These are phyloP conservation scores for Podospora didyma DNA, from an alignment of 495 filamentous ascomycete species.

Conservation along the genomic window DNA sequence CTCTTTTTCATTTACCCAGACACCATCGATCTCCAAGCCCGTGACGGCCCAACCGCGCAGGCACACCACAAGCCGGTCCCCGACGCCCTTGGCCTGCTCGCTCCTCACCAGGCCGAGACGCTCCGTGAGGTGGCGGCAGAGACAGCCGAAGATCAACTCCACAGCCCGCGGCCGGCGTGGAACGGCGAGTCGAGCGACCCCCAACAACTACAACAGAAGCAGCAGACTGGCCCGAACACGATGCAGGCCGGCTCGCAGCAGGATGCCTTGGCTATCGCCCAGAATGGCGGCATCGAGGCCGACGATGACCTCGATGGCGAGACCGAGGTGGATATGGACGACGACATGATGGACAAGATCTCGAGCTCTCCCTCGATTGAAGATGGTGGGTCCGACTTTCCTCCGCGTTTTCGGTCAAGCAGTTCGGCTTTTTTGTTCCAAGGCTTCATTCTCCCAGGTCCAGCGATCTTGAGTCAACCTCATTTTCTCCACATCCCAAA, in stretches of 20 bases:
- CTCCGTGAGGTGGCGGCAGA: slow-evolving; percentile 77
- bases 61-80: slow-evolving; percentile 52
- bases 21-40: slow-evolving; percentile 90
- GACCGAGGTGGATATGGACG: slow-evolving; percentile 69
- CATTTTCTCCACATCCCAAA: slow-evolving; percentile 53
- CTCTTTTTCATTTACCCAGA: slow-evolving; percentile 51
- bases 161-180: slow-evolving; percentile 48
- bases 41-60: slow-evolving; percentile 74
- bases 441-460: slow-evolving; percentile 19
- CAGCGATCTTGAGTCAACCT: slow-evolving; percentile 38
- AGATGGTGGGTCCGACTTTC: slow-evolving; percentile 74
- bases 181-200: slow-evolving; percentile 45
- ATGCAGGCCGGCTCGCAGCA: slow-evolving; percentile 41
- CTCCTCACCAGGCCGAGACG: slow-evolving; percentile 80
- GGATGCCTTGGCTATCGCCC: slow-evolving; percentile 50
- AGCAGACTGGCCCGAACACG: slow-evolving; percentile 17
- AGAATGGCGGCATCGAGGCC: slow-evolving; percentile 54
- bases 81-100: slow-evolving; percentile 47
- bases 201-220: slow-evolving; percentile 38
- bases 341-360: slow-evolving; percentile 95
- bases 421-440: slow-evolving; percentile 36
- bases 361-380: slow-evolving; percentile 97
- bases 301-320: slow-evolving; percentile 69
- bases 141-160: slow-evolving; percentile 59
- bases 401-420: slow-evolving; percentile 33